phyloP scores from a whole-genome alignment of 1,139 yeast genomes.

The Zhuliangozyma blackwelliae region DNA sequence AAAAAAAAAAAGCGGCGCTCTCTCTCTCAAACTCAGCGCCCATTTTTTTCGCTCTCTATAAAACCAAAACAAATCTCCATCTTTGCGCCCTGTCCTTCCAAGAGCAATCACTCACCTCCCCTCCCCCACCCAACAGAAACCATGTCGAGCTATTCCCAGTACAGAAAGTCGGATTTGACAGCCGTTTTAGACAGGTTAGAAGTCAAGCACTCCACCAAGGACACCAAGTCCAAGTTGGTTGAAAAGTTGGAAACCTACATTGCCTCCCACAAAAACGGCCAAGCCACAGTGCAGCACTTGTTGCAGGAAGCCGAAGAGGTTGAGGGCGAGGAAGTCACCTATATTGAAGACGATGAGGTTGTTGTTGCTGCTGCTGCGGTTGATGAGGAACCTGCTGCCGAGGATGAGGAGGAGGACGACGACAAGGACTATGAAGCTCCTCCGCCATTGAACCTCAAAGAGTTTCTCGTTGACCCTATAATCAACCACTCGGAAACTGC shows the following conservation, averaged over 20 bases:
- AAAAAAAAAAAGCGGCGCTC: no score
- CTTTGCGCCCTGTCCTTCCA: not conserved
- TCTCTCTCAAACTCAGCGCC: not conserved
- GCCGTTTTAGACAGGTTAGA: conserved; percentile 33
- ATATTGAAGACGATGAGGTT: conserved; percentile 18
- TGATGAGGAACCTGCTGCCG: conserved; percentile 19
- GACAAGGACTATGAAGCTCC: conserved; percentile 32
- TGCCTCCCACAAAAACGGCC: conserved; percentile 35
- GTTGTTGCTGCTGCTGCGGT: conserved; percentile 11
- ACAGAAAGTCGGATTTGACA: conserved; percentile 38
- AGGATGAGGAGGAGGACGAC: conserved; percentile 16
- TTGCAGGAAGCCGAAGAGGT: conserved; percentile 17
- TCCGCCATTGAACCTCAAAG: conserved; percentile 41
- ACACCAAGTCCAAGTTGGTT: conserved; percentile 40
- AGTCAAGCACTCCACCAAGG: conserved; percentile 31
- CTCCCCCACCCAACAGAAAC: not conserved
- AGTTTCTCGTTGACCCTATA: conserved; percentile 35
- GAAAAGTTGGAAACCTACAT: conserved; percentile 38
- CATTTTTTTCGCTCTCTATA: not conserved
- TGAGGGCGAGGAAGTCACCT: conserved; percentile 16
- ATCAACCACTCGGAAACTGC: conserved; percentile 28
- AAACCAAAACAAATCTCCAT: not conserved
- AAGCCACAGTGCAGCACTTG: conserved; percentile 21
- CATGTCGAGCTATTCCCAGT: conserved; percentile 7
- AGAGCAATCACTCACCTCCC: not conserved